A percentile compares a stretch with the other conserved stretches of the same genome.
phyloP scores from a whole-genome alignment of 1,284 basidiomycete species.

The Blastosporella zonata region DNA sequence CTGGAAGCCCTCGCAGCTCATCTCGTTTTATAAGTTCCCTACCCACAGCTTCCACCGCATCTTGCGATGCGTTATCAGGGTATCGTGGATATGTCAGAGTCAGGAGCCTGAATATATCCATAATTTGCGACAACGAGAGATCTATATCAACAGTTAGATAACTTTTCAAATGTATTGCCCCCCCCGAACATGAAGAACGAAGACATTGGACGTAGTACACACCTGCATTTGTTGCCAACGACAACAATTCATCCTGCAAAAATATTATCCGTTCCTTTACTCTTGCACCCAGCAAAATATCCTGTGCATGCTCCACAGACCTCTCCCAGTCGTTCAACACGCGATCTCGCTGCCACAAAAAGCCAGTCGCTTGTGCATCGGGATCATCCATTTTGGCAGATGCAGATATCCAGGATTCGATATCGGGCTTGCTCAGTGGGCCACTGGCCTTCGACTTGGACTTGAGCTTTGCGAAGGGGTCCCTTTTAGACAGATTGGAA shows the following conservation, averaged over 20 bases:
- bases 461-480: slow-evolving; percentile 35
- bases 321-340: slow-evolving; percentile 53
- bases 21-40: slow-evolving; percentile 62
- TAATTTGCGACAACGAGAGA: slow-evolving; percentile 57
- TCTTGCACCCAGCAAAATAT: slow-evolving; percentile 45
- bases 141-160: slow-evolving; percentile 40
- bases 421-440: slow-evolving; percentile 37
- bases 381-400: slow-evolving; percentile 26
- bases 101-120: slow-evolving; percentile 73
- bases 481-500: slow-evolving; percentile 33
- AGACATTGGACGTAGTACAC: too few species aligned
- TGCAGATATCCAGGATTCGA: slow-evolving; percentile 43
- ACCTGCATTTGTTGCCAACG: slow-evolving; percentile 61
- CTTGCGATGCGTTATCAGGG: slow-evolving; percentile 66
- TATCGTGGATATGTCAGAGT: slow-evolving; percentile 77
- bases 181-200: too few species aligned
- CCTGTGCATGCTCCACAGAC: slow-evolving; percentile 53
- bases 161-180: slow-evolving; percentile 4
- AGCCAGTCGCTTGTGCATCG: slow-evolving; percentile 19
- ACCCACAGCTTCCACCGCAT: slow-evolving; percentile 66
- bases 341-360: slow-evolving; percentile 49
- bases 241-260: slow-evolving; percentile 57
- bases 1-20: slow-evolving; percentile 43
- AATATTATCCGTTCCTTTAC: slow-evolving; percentile 57
- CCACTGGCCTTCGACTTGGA: slow-evolving; percentile 29